These are phyloP conservation scores for Globisporangium carolinianum DNA, from an alignment of 352 stramenopile genomes.

Conservation along the genomic window DNA sequence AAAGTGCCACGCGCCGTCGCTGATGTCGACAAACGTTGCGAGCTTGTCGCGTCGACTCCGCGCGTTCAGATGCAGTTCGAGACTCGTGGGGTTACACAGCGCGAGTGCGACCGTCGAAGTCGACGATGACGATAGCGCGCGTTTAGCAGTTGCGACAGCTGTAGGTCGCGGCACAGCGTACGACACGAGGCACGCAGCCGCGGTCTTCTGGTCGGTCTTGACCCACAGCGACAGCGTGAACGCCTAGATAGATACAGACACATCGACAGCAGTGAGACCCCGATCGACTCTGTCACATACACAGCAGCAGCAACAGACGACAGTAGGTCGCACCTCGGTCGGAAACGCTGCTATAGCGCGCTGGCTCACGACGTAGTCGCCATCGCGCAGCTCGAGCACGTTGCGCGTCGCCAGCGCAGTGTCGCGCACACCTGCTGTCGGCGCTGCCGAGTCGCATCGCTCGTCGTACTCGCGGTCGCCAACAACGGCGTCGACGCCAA, in stretches of 20 bases:
- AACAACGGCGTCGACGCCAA: constrained; percentile 50
- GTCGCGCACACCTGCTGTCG: constrained; percentile 32
- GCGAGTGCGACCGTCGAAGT: constrained; percentile 24
- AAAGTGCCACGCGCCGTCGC: constrained; percentile 66
- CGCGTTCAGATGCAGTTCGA: constrained; percentile 45
- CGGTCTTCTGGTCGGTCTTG: constrained; percentile 26
- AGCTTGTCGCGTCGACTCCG: constrained; percentile 20
- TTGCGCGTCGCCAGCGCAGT: constrained; percentile 17
- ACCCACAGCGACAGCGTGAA: constrained; percentile 64
- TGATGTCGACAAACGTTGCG: constrained; percentile 55
- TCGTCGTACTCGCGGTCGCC: constrained; percentile 60
- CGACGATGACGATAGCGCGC: not conserved
- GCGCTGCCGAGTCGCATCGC: constrained; percentile 48
- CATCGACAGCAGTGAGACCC: too few relatives aligned
- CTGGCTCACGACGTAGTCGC: constrained; percentile 36
- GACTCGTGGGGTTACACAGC: constrained; percentile 53
- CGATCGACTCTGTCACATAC: not conserved
- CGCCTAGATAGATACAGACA: constrained; percentile 12
- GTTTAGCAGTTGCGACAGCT: not conserved
- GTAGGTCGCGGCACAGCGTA: constrained; percentile 16
- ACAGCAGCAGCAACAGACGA: too few relatives aligned
- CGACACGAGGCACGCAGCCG: constrained; percentile 35
- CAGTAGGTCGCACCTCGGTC: constrained; percentile 18
- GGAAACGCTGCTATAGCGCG: constrained; percentile 30
- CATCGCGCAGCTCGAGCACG: constrained; percentile 26